phyloP scores from a whole-genome alignment of 2,329 filamentous ascomycete species.

The Ophiosphaerella narmari region DNA sequence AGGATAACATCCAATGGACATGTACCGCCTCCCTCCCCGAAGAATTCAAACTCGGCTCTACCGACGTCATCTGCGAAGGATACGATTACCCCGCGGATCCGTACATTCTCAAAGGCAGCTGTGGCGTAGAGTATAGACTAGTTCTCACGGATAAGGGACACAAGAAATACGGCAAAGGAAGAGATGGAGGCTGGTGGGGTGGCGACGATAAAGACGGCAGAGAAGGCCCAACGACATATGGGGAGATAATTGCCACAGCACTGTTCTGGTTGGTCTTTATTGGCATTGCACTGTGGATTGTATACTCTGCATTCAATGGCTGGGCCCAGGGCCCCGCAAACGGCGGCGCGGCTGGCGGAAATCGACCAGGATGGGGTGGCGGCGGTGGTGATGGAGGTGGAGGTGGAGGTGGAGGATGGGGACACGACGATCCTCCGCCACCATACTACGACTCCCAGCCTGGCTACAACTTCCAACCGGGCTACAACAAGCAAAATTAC shows the following conservation, averaged over 20 bases:
- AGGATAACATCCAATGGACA: slow-evolving; percentile 88
- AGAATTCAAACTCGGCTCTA: slow-evolving; percentile 76
- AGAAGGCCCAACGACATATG: slow-evolving; percentile 42
- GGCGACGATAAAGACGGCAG: slow-evolving; percentile 44
- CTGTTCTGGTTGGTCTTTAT: slow-evolving; percentile 69
- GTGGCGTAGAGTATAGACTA: slow-evolving; percentile 87
- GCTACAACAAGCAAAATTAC: slow-evolving; percentile 21
- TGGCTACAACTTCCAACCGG: slow-evolving; percentile 17
- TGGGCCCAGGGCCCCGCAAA: slow-evolving; percentile 32
- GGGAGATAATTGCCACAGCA: slow-evolving; percentile 38
- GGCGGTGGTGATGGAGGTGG: slow-evolving; percentile 51
- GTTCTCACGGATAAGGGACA: slow-evolving; percentile 78
- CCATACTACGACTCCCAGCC: slow-evolving; percentile 49
- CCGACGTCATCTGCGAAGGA: slow-evolving; percentile 91
- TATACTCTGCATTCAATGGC: slow-evolving; percentile 58
- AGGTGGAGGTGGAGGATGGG: slow-evolving; percentile 50
- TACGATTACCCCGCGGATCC: slow-evolving; percentile 77
- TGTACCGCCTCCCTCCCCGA: slow-evolving; percentile 70
- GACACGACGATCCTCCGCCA: slow-evolving; percentile 55
- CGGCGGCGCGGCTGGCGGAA: slow-evolving; percentile 24
- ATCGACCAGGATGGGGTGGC: slow-evolving; percentile 43
- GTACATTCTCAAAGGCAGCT: slow-evolving; percentile 89
- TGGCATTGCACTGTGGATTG: slow-evolving; percentile 63
- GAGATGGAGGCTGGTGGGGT: slow-evolving; percentile 45
- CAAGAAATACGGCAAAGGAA: slow-evolving; percentile 65